Base-by-base conservation (phyloP, 352 stramenopile species). In the Phytophthora rubi region DNA sequence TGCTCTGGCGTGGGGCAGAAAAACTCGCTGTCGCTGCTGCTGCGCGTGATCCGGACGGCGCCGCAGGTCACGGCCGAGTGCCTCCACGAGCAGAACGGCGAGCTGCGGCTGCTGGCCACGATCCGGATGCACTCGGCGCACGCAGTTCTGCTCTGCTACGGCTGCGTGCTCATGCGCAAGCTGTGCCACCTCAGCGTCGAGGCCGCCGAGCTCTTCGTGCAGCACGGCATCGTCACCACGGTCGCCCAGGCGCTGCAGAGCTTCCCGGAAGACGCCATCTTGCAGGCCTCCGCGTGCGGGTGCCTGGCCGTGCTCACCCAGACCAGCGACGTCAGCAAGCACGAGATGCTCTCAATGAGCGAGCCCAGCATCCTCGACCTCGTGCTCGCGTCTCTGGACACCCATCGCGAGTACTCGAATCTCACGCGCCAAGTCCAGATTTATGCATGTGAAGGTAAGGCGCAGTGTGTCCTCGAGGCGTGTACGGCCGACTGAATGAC, bases 391-490 rank as follows among this genome's bases (percentile, higher is more conserved):
- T 85, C 85, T 28, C 77, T 92, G 4, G 71, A 71, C 33, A 75
- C 75, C 23, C 85, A 93, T 51, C 73, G 74, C 44, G 85, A 91
- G 26, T 91, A 89, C 73, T 91, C 84, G 1, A 90, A 87, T 67
- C 63, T 91, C 49, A 90, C 85, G 15, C 81, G 85, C 15, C 85
- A 93, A 81, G 85, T 93, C 2, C 85, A 93, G 56, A 90, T 93
- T 61, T 93, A 93, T 69, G 80, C 85, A 33, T 89, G 85, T 68
- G 85, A 93, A 88, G 81, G 81, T 89, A 47, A 53, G 57, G 35
- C 42, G 13, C 51, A 48, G 28, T 28, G 18, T 28, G 23, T 2
- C 0, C 33, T 39, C 4, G 33, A 15, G 8, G 32, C 33, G 33
- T 4, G 33, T 39, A 39, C 33, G 9, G 33, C 33, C 13, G 13